These are phyloP conservation scores for Protomyces lactucae-debilis DNA, from an alignment of 1,139 yeast species.

Conservation along the genomic window DNA sequence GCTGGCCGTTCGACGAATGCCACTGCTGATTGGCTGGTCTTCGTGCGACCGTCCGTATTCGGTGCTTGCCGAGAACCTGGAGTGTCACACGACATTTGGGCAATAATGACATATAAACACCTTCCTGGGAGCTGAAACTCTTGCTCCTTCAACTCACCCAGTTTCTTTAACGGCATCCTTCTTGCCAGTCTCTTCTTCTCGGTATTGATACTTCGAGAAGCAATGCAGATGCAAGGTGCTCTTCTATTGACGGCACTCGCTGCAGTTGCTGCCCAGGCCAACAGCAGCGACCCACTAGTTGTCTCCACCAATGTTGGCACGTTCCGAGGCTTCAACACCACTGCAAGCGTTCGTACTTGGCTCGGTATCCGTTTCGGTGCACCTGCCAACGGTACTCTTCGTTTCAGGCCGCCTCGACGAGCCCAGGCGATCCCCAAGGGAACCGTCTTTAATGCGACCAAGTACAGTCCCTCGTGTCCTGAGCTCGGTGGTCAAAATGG, in stretches of 20 bases:
- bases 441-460: conserved; percentile 2
- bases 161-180: no score
- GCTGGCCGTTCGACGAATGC: no score
- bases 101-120: no score
- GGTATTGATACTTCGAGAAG: no score
- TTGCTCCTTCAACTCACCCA: no score
- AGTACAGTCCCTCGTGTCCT: conserved; percentile 10
- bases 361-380: conserved; percentile 12
- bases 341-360: conserved; percentile 13
- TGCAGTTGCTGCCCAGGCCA: background rate
- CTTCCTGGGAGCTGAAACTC: no score
- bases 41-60: no score
- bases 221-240: background rate
- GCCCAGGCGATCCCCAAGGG: conserved; percentile 1
- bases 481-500: background rate
- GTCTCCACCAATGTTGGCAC: conserved; percentile 9
- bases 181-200: no score
- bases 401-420: conserved; percentile 12
- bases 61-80: no score
- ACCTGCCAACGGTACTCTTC: conserved; percentile 5
- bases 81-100: no score
- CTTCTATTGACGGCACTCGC: background rate
- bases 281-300: background rate
- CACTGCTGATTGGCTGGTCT: no score
- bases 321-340: conserved; percentile 4